Evolutionary conservation across 2,329 filamentous ascomycete species (phyloP), one percentile per base, ranked within the genome.

Genomic region (Clarireedia monteithiana): DNA sequence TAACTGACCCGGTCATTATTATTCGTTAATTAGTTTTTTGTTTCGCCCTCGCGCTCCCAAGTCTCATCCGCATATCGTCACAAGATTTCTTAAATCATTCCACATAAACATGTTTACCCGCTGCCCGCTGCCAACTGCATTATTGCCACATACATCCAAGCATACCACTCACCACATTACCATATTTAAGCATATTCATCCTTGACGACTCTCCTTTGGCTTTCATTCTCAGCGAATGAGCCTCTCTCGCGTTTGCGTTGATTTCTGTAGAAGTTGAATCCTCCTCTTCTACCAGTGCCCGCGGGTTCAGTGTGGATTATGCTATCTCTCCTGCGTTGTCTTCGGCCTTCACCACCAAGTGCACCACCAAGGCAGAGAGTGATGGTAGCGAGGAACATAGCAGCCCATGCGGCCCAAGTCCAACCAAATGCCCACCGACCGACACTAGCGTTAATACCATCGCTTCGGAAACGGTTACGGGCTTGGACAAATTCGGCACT

Each of bases 361-460:
- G 12, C 52, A 59, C 81, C 79, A 52, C 83, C 83, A 34, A 84
- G 54, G 70, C 80, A 86, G 74, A 91, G 89, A 57, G 90, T 73
- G 30, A 89, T 62, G 4, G 79, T 81, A 15, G 86, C 79, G 61
- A 91, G 69, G 62, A 89, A 73, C 64, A 89, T 80, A 53, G 79
- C 79, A 9, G 80, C 81, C 71, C 84, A 83, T 1, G 86, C 80
- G 15, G 78, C 84, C 89, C 89, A 94, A 60, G 83, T 84, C 73
- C 91, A 92, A 46, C 81, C 89, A 66, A 89, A 89, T 20, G 83
- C 85, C 66, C 85, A 88, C 34, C 66, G 67, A 53, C 89, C 89
- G 39, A 94, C 69, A 10, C 68, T 70, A 30, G 89, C 86, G 17
- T 69, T 67, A 54, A 82, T 79, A 58, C 77, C 79, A 55, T 72